These are phyloP conservation scores for Nicotiana undulata DNA, from an alignment of 257 asterid genomes.

Conservation along the genomic window DNA sequence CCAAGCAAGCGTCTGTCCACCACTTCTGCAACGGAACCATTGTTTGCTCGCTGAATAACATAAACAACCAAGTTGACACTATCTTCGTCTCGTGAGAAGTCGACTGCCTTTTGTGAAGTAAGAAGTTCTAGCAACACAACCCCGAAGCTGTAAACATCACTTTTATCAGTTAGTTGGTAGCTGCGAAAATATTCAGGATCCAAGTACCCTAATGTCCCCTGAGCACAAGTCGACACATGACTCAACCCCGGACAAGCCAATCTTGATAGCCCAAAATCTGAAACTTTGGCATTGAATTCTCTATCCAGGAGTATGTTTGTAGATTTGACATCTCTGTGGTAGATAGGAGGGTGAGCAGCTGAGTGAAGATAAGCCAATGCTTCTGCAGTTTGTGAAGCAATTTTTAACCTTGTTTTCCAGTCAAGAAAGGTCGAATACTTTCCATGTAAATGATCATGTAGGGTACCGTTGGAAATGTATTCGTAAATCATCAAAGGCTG, in stretches of 20 bases:
- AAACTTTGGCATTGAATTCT: conserved; percentile 30
- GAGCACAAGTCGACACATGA: conserved; percentile 40
- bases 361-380: conserved; percentile 43
- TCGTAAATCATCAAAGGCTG: conserved; percentile 37
- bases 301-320: conserved; percentile 35
- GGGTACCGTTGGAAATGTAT: conserved; percentile 37
- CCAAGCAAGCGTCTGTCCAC: conserved; percentile 25
- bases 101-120: conserved; percentile 34
- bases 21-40: conserved; percentile 24
- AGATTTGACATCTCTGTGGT: conserved; percentile 43
- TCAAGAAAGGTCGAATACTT: conserved; percentile 19
- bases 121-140: conserved; percentile 36
- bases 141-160: conserved; percentile 43
- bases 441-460: conserved; percentile 32
- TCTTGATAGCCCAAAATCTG: conserved; percentile 39
- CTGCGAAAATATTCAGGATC: conserved; percentile 38
- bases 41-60: conserved; percentile 20
- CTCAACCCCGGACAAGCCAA: conserved; percentile 33
- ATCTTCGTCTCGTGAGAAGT: conserved; percentile 21
- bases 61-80: conserved; percentile 28
- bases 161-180: conserved; percentile 32
- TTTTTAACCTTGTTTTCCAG: conserved; percentile 31
- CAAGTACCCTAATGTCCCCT: conserved; percentile 39
- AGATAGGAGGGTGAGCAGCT: conserved; percentile 35
- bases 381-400: conserved; percentile 39